These are phyloP conservation scores for Cercophora newfieldiana DNA, from an alignment of 495 filamentous ascomycete genomes.

Conservation along the genomic window DNA sequence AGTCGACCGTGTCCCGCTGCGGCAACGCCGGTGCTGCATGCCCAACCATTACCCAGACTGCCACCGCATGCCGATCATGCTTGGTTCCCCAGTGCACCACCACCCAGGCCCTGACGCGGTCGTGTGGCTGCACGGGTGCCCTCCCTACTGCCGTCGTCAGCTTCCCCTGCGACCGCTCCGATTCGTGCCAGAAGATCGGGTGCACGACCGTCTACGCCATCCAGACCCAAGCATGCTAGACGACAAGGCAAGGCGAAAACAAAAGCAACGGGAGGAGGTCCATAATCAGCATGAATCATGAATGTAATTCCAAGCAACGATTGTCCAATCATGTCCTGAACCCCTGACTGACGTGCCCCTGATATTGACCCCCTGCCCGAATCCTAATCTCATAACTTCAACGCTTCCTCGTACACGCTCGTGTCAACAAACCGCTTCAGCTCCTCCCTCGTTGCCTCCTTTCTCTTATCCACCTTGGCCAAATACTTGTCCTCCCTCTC, in stretches of 20 bases:
- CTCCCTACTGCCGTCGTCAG: conserved; percentile 28
- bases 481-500: conserved; percentile 43
- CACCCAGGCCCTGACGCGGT: conserved; percentile 24
- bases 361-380: background rate
- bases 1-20: conserved; percentile 17
- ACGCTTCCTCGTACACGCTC: conserved; percentile 27
- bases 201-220: conserved; percentile 35
- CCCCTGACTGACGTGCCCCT: background rate
- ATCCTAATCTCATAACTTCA: background rate
- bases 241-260: background rate
- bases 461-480: conserved; percentile 32
- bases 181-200: conserved; percentile 32
- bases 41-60: conserved; percentile 30
- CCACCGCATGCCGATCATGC: conserved; percentile 32
- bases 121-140: conserved; percentile 27
- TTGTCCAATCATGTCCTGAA: background rate
- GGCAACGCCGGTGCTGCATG: conserved; percentile 10
- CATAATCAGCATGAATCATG: background rate
- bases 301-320: background rate
- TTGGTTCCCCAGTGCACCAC: conserved; percentile 33
- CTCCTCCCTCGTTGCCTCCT: conserved; percentile 29
- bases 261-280: background rate
- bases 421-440: conserved; percentile 38
- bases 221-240: conserved; percentile 26
- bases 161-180: conserved; percentile 27